Percentiles rank a stretch among this genome's conserved stretches.
phyloP scores from a whole-genome alignment of 2,329 filamentous ascomycete genomes.

The Colletotrichum gigasporum region DNA sequence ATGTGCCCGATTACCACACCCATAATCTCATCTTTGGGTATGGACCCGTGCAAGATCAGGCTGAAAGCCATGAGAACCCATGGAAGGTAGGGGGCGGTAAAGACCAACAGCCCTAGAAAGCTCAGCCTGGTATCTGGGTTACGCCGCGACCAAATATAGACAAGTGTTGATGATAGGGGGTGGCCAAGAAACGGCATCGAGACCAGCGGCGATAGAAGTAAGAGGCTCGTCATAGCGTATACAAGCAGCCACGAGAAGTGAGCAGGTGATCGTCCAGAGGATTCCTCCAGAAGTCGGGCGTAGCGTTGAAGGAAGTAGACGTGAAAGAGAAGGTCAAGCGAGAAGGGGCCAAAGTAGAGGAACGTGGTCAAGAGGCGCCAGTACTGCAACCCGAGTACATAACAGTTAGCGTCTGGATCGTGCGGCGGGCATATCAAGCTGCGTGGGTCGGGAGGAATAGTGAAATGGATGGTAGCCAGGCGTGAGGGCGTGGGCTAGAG shows the following conservation, averaged over 20 bases:
- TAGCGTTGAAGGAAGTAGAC: constrained; percentile 99
- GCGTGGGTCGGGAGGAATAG: background rate
- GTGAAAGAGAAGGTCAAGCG: constrained; percentile 94
- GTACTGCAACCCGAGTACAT: constrained; percentile 68
- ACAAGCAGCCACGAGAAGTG: constrained; percentile 95
- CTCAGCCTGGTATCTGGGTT: constrained; percentile 93
- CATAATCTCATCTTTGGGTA: constrained; percentile 96
- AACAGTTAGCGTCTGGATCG: constrained; percentile 21
- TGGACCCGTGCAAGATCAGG: constrained; percentile 85
- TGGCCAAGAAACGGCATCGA: constrained; percentile 96
- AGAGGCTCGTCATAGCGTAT: constrained; percentile 82
- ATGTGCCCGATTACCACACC: constrained; percentile 94
- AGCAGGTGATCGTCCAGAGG: constrained; percentile 88
- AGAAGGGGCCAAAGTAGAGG: constrained; percentile 95
- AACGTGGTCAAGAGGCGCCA: constrained; percentile 98
- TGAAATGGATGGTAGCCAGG: background rate
- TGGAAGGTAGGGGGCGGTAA: constrained; percentile 92
- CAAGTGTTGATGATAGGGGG: constrained; percentile 88
- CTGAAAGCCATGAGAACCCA: constrained; percentile 97
- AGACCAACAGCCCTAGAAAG: constrained; percentile 88
- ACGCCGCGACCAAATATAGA: constrained; percentile 97
- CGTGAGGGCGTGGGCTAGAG: background rate
- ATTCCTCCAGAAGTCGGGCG: constrained; percentile 93
- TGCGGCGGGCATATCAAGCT: no score
- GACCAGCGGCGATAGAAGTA: constrained; percentile 85